These are phyloP conservation scores for Alternaria dauci DNA, from an alignment of 2,329 filamentous ascomycete genomes.

Conservation along the genomic window DNA sequence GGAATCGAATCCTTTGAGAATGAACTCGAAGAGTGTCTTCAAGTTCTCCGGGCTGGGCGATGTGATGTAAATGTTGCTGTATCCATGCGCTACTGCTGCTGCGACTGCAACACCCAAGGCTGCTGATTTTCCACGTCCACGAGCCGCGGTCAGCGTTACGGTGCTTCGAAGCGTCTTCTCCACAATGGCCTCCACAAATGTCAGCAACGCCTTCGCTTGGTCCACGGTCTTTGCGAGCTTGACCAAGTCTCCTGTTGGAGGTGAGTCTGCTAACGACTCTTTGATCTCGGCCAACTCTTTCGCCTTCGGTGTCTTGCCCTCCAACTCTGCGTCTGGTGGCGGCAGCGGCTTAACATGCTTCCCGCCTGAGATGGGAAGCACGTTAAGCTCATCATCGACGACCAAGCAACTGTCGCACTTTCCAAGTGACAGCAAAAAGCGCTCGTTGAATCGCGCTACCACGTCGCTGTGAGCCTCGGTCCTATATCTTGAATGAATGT, in stretches of 20 bases:
- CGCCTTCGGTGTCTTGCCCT: constrained; percentile 73
- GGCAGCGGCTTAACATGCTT: constrained; percentile 87
- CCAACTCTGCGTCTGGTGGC: constrained; percentile 75
- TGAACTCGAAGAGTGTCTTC: constrained; percentile 97
- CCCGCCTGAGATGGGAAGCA: constrained; percentile 93
- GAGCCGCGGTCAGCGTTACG: constrained; percentile 88
- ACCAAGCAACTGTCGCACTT: constrained; percentile 94
- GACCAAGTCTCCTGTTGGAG: constrained; percentile 84
- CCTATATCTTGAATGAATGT: constrained; percentile 93
- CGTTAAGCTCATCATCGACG: constrained; percentile 97
- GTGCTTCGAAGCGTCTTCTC: constrained; percentile 96
- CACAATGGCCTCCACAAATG: constrained; percentile 93
- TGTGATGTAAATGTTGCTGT: constrained; percentile 99
- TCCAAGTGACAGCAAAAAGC: constrained; percentile 94
- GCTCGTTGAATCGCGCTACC: constrained; percentile 94
- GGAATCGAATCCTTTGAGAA: constrained; percentile 98
- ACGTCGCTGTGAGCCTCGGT: constrained; percentile 97
- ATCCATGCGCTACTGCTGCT: constrained; percentile 92
- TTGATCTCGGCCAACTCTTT: constrained; percentile 86
- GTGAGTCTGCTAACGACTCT: constrained; percentile 82
- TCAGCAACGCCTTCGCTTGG: constrained; percentile 95
- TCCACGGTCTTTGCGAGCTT: constrained; percentile 89
- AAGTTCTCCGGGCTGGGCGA: constrained; percentile 97
- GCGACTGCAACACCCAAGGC: constrained; percentile 94
- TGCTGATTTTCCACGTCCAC: constrained; percentile 96